Conservation (phyloP, 78 protist species). For the Polysphondylium violaceum region DNA sequence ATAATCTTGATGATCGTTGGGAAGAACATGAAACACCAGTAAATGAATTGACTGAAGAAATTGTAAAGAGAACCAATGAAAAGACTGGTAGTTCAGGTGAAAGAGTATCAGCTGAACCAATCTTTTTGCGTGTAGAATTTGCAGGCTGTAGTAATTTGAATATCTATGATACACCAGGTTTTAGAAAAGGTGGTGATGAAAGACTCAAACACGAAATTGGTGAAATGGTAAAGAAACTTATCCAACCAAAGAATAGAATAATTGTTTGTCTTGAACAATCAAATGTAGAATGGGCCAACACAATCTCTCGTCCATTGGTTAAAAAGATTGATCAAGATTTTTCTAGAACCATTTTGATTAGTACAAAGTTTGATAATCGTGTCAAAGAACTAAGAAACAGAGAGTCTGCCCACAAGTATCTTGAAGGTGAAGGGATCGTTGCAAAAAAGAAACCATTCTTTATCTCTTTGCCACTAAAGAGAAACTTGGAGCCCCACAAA, state of each 20-base stretch:
- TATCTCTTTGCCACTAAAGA: slow-evolving; percentile 62
- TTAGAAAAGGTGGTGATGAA: slow-evolving; percentile 86
- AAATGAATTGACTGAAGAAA: slow-evolving; percentile 80
- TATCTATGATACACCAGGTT: slow-evolving; percentile 89
- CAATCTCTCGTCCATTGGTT: slow-evolving; percentile 81
- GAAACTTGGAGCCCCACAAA: slow-evolving; percentile 53
- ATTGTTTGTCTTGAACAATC: slow-evolving; percentile 88
- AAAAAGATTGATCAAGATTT: slow-evolving; percentile 83
- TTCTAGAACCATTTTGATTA: slow-evolving; percentile 80
- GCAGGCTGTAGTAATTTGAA: slow-evolving; percentile 85
- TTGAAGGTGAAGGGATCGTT: slow-evolving; percentile 77
- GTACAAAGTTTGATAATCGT: slow-evolving; percentile 90
- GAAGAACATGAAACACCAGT: slow-evolving; percentile 89
- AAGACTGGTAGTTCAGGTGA: slow-evolving; percentile 76
- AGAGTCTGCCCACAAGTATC: slow-evolving; percentile 84
- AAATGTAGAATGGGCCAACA: slow-evolving; percentile 85
- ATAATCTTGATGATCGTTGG: slow-evolving; percentile 42
- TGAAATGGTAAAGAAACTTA: slow-evolving; percentile 82
- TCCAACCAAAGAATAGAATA: slow-evolving; percentile 84
- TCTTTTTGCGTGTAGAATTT: slow-evolving; percentile 87
- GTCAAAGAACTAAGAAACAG: slow-evolving; percentile 79
- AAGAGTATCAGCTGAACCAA: slow-evolving; percentile 75
- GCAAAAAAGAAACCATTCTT: slow-evolving; percentile 75
- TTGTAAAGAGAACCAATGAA: slow-evolving; percentile 80
- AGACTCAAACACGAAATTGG: slow-evolving; percentile 63